Evolutionary conservation across 352 stramenopile species (phyloP).

Genomic region (Plasmopara muralis): DNA sequence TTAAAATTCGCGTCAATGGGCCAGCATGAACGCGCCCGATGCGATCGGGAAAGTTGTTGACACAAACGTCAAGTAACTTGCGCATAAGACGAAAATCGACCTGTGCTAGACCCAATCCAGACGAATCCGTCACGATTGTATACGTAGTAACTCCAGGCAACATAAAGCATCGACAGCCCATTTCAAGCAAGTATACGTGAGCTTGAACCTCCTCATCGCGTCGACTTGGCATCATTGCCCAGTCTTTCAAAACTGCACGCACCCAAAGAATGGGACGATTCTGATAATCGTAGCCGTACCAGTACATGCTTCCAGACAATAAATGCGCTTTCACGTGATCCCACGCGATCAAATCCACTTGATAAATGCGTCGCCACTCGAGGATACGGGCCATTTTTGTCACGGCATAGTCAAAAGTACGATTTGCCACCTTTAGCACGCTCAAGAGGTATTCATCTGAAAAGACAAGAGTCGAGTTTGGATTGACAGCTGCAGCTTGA

Average conservation of each 20-base stretch:
- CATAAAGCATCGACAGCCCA: conserved; percentile 50
- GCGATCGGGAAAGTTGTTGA: conserved; percentile 59
- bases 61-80: conserved; percentile 48
- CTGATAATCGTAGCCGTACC: conserved; percentile 64
- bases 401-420: conserved; percentile 50
- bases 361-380: conserved; percentile 41
- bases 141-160: conserved; percentile 47
- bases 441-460: conserved; percentile 54
- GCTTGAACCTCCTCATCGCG: conserved; percentile 49
- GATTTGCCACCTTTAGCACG: conserved; percentile 54
- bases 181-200: conserved; percentile 54
- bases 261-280: conserved; percentile 66
- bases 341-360: conserved; percentile 33
- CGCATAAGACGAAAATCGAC: conserved; percentile 62
- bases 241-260: conserved; percentile 53
- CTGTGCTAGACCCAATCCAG: conserved; percentile 36
- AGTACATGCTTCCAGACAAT: conserved; percentile 55
- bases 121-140: conserved; percentile 54
- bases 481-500: conserved; percentile 27
- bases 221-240: conserved; percentile 38
- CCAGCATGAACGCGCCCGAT: conserved; percentile 56
- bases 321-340: conserved; percentile 39
- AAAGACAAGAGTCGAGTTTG: conserved; percentile 41
- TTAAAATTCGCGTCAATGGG: conserved; percentile 49
- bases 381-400: conserved; percentile 52